Conservation (phyloP, 192 early-diverging fungal genomes). For the Mortierella claussenii region DNA sequence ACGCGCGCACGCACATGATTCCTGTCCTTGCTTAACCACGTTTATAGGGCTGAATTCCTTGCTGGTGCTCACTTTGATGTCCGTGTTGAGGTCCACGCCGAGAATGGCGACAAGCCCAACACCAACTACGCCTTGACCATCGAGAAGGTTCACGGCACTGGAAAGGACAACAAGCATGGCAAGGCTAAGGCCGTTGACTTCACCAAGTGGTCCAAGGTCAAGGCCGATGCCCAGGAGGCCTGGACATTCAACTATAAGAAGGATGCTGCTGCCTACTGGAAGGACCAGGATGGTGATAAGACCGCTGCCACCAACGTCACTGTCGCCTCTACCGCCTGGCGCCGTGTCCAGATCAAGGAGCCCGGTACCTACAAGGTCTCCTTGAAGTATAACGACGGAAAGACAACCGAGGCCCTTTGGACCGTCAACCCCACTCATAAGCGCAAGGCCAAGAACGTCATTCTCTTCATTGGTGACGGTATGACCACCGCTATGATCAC, state of each 20-base stretch:
- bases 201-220: conserved; percentile 53
- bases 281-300: conserved; percentile 40
- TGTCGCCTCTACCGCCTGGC: conserved; percentile 62
- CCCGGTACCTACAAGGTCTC: conserved; percentile 62
- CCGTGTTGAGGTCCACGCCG: conserved; percentile 68
- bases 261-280: conserved; percentile 55
- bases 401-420: conserved; percentile 60
- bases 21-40: neutral
- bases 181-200: conserved; percentile 53
- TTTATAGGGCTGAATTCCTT: conserved; percentile 62
- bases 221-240: conserved; percentile 37
- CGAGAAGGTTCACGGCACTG: conserved; percentile 43
- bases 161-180: conserved; percentile 25
- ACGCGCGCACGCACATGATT: neutral
- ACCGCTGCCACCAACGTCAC: conserved; percentile 50
- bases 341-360: conserved; percentile 50
- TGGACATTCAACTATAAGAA: conserved; percentile 65
- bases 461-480: conserved; percentile 74
- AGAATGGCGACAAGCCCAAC: conserved; percentile 55
- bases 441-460: conserved; percentile 71
- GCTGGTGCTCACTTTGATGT: conserved; percentile 69
- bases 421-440: conserved; percentile 55
- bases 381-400: conserved; percentile 59
- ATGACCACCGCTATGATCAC: conserved; percentile 69
- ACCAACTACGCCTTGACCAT: conserved; percentile 60